A percentile compares a stretch with the other conserved stretches of the same genome.
Evolutionary conservation across 1,284 basidiomycete species (phyloP).

Genomic region (Rhodotorula mucilaginosa): DNA sequence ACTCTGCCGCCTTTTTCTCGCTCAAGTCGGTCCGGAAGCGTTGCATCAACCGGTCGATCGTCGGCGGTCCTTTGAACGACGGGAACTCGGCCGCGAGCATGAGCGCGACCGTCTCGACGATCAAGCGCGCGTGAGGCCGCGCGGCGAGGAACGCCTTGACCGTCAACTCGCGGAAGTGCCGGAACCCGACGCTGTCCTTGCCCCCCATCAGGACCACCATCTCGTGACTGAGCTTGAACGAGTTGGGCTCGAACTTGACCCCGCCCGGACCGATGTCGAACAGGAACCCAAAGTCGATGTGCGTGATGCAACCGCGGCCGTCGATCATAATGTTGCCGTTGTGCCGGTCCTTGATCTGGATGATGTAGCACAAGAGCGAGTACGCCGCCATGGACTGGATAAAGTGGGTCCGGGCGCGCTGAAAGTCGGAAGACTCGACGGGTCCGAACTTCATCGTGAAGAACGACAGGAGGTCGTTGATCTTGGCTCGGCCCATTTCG

Average conservation of each 20-base stretch:
- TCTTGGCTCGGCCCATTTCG: conserved; percentile 98
- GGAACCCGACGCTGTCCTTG: conserved; percentile 84
- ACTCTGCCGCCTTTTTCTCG: conserved; percentile 88
- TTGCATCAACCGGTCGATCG: conserved; percentile 80
- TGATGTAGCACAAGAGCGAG: conserved; percentile 95
- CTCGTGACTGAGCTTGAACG: conserved; percentile 97
- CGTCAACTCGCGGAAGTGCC: conserved; percentile 87
- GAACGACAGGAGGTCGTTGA: conserved; percentile 92
- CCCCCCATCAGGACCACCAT: conserved; percentile 99
- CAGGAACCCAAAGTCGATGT: conserved; percentile 96
- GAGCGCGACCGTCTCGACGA: conserved; percentile 80
- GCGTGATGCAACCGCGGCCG: conserved; percentile 90
- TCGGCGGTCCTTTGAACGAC: conserved; percentile 92
- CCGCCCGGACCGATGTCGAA: conserved; percentile 82
- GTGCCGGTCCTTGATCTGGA: conserved; percentile 96
- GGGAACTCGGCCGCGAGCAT: conserved; percentile 96
- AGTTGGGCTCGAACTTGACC: conserved; percentile 94
- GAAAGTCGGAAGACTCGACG: conserved; percentile 83
- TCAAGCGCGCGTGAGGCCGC: conserved; percentile 82
- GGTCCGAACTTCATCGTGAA: conserved; percentile 94
- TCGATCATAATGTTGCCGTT: conserved; percentile 99
- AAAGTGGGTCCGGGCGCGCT: conserved; percentile 90
- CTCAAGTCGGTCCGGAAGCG: conserved; percentile 79
- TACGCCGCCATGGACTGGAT: conserved; percentile 99
- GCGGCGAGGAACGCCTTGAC: conserved; percentile 95